Evolutionary conservation across 1,139 yeast species (phyloP).

Genomic region (Barnettozyma hawaiiensis): DNA sequence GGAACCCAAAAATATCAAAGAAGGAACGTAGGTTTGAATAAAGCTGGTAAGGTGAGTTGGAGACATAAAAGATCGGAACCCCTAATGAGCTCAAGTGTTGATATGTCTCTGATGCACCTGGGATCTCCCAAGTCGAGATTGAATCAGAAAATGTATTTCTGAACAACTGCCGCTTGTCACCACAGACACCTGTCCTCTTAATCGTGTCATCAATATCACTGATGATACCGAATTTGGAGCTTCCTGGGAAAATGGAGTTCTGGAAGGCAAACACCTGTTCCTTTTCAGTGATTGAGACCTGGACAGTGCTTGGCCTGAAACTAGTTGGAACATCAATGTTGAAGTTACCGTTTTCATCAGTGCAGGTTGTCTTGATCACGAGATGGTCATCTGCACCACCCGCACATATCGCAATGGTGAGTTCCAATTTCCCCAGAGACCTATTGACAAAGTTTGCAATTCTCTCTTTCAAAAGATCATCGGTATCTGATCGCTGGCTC

Average conservation of each 20-base stretch:
- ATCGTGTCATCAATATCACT: slow-evolving; percentile 95
- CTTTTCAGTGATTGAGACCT: slow-evolving; percentile 37
- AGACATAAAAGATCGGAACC: slow-evolving; percentile 79
- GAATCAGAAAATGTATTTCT: slow-evolving; percentile 69
- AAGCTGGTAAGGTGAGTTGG: slow-evolving; percentile 92
- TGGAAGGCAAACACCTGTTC: slow-evolving; percentile 43
- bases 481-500: slow-evolving; percentile 30
- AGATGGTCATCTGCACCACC: slow-evolving; percentile 31
- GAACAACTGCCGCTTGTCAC: slow-evolving; percentile 78
- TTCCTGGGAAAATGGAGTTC: slow-evolving; percentile 39
- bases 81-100: slow-evolving; percentile 36
- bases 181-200: slow-evolving; percentile 82
- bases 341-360: slow-evolving; percentile 61
- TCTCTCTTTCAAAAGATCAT: slow-evolving; percentile 42
- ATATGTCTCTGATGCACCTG: slow-evolving; percentile 73
- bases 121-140: slow-evolving; percentile 59
- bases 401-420: slow-evolving; percentile 50
- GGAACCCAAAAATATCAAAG: slow-evolving; percentile 51
- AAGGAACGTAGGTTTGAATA: slow-evolving; percentile 61
- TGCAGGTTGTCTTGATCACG: slow-evolving; percentile 30
- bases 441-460: slow-evolving; percentile 57
- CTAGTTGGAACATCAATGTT: slow-evolving; percentile 42
- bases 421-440: slow-evolving; percentile 47
- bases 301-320: slow-evolving; percentile 51
- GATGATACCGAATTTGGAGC: slow-evolving; percentile 63